A percentile compares a stretch with the other conserved stretches of the same genome.
Evolutionary conservation across 129 eudicot species (phyloP).

Genomic region (Glebionis coronaria): DNA sequence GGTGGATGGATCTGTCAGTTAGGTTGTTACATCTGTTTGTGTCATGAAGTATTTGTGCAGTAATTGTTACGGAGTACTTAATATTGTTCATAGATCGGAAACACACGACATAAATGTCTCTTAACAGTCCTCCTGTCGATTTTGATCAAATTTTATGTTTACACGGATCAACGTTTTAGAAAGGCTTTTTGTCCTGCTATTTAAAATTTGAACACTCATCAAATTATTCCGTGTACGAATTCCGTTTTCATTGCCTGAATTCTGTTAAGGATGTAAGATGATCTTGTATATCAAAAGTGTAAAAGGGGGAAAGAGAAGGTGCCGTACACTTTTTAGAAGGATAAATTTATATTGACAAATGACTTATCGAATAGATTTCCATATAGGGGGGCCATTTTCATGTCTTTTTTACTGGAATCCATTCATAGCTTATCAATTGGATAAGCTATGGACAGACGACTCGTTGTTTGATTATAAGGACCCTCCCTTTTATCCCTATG

Average conservation of each 20-base stretch:
- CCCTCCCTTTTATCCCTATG: not conserved
- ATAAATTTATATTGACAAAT: not conserved
- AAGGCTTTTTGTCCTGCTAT: no score
- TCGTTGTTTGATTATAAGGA: constrained; percentile 10
- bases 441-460: constrained; percentile 28
- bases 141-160: no score
- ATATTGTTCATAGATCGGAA: no score
- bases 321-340: constrained; percentile 26
- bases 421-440: constrained; percentile 20
- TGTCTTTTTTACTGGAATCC: constrained; percentile 18
- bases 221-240: not conserved
- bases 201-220: no score
- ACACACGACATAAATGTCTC: no score
- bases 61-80: no score
- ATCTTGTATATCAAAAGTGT: not conserved
- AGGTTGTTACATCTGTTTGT: no score
- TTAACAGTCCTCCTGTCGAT: no score
- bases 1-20: no score
- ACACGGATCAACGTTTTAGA: no score
- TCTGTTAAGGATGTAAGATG: not conserved
- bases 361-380: not conserved
- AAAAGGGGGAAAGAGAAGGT: constrained; percentile 20
- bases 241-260: no score
- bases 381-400: constrained; percentile 17
- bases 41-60: no score